Evolutionary conservation across 352 stramenopile species (phyloP), one percentile per base, ranked within the genome.

Genomic region (Saprolegnia parasitica): DNA sequence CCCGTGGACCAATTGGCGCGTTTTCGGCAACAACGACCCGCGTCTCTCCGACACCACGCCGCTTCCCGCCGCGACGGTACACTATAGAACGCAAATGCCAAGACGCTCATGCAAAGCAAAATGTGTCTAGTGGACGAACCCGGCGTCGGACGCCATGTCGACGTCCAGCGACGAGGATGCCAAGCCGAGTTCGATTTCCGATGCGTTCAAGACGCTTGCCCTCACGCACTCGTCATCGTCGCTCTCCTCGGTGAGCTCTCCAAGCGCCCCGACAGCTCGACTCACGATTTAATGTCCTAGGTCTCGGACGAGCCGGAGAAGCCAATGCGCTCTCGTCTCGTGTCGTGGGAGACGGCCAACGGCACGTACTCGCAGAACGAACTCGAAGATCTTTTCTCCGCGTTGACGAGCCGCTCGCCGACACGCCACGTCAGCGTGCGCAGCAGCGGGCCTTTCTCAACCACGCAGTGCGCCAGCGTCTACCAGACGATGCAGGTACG

Each of bases 401-500:
- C 76, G 26, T 79, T 94, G 64, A 75, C 78, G 66, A 90, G 82
- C 26, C 76, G 71, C 4, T 79, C 86, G 21, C 76, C 79, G 29
- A 90, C 86, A 9, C 75, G 86, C 11, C 86, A 94, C 55, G 77
- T 94, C 23, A 68, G 91, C 10, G 68, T 94, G 13, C 79, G 78
- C 39, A 89, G 76, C 66, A 58, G 49, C 54, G 65, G 21, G 0
- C 65, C 66, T 0, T 84, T 87, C 39, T 75, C 85, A 13, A 16
- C 67, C 4, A 46, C 71, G 4, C 77, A 83, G 50, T 74, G 87
- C n/a, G 67, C 77, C 4, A 79, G 72, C n/a, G 65, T 88, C 61
- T 56, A 74, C 46, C 77, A 90, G 24, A 77, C 73, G 0, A 72
- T 93, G 16, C 78, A 80, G 20, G 84, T 92, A 81, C 58, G 80